These are phyloP conservation scores for Euphorbia schlechtendalii DNA, from an alignment of 441 rosid species.

Conservation along the genomic window DNA sequence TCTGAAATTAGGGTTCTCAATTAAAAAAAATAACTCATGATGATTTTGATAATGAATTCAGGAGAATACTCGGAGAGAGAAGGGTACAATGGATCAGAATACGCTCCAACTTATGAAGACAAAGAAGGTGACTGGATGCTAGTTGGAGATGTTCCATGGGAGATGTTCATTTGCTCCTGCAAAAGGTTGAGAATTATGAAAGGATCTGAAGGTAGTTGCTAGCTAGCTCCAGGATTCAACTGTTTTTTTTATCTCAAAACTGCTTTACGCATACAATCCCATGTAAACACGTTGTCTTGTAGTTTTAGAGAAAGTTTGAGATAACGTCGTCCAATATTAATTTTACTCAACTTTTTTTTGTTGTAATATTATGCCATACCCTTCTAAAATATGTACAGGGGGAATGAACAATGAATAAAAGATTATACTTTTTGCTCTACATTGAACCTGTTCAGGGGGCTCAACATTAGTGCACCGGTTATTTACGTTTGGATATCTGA, in stretches of 20 bases:
- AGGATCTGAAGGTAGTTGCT: conserved; percentile 44
- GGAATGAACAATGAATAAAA: neutral
- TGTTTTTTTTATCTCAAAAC: no score
- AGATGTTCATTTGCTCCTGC: conserved; percentile 77
- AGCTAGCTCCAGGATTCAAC: neutral
- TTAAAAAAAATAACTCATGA: neutral
- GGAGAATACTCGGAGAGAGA: conserved; percentile 67
- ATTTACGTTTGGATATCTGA: neutral
- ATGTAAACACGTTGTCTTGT: no score
- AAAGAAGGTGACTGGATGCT: conserved; percentile 96
- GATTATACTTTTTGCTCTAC: no score
- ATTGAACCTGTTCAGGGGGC: no score
- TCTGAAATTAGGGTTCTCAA: neutral
- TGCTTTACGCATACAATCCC: no score
- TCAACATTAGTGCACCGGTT: neutral
- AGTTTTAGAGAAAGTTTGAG: no score
- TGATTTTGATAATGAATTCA: conserved; percentile 14
- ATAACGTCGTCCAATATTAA: no score
- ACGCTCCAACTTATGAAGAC: conserved; percentile 75
- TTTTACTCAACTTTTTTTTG: no score
- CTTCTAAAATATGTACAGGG: neutral
- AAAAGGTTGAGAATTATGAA: conserved; percentile 77
- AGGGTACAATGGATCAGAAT: conserved; percentile 77
- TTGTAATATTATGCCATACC: no score
- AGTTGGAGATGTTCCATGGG: conserved; percentile 84